Conservation (phyloP, 768 basidiomycete genomes). For the Agaricus blazei region DNA sequence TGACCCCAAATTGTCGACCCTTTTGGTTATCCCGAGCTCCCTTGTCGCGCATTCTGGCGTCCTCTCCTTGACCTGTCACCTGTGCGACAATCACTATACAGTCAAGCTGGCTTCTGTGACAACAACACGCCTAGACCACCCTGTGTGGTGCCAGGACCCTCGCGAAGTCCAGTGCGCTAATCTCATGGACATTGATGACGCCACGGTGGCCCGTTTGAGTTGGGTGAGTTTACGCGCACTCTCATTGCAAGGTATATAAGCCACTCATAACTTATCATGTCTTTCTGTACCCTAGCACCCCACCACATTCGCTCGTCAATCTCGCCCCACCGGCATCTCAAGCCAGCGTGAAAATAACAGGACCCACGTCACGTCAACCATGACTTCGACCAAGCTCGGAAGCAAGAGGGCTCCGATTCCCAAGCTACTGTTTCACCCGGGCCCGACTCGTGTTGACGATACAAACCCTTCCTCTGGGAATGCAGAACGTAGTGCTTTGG, state of each 20-base stretch:
- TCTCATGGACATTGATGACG: constrained; percentile 3
- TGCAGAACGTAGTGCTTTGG: not conserved
- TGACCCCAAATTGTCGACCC: no score
- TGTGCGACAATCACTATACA: not conserved
- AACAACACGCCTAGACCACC: not conserved
- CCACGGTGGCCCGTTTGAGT: constrained; percentile 1
- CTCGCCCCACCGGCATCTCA: not conserved
- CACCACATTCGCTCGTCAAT: not conserved
- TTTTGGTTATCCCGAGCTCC: no score
- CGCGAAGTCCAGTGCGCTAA: not conserved
- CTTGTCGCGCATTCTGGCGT: no score
- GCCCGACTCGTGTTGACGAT: not conserved
- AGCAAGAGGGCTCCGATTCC: constrained; percentile 7
- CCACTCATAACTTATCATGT: not conserved
- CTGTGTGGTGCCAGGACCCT: not conserved
- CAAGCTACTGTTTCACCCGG: constrained; percentile 5
- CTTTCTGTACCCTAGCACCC: not conserved
- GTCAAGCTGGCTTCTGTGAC: not conserved
- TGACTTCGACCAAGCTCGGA: constrained; percentile 1
- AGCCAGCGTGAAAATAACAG: not conserved
- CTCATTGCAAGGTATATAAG: constrained; percentile 2
- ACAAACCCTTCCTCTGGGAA: not conserved
- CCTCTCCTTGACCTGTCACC: not conserved
- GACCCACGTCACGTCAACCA: not conserved
- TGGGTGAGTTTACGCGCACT: not conserved